These are phyloP conservation scores for Rubroboletus pulcherrimus DNA, from an alignment of 768 basidiomycete species.

Conservation along the genomic window DNA sequence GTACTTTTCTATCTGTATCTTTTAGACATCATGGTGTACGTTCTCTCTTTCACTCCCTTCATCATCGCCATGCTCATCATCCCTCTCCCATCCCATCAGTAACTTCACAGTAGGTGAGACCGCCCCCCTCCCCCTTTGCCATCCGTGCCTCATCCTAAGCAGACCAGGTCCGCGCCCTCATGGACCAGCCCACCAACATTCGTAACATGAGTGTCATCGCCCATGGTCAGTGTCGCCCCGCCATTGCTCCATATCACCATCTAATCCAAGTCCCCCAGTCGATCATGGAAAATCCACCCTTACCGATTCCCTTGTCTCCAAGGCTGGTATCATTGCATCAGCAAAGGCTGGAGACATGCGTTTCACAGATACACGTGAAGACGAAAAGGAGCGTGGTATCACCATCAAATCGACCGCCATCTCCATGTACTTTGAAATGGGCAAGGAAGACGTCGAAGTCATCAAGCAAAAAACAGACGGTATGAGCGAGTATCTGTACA, in stretches of 20 bases:
- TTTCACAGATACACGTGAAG: conserved; percentile 94
- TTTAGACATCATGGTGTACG: conserved; percentile 80
- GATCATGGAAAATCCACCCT: conserved; percentile 99
- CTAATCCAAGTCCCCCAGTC: conserved; percentile 49
- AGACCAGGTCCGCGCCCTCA: conserved; percentile 86
- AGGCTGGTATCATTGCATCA: conserved; percentile 97
- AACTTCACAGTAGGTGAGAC: conserved; percentile 86
- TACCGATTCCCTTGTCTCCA: conserved; percentile 97
- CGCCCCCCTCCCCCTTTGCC: neutral
- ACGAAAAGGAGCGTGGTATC: conserved; percentile 99
- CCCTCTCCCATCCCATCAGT: conserved; percentile 39
- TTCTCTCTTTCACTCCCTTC: conserved; percentile 21
- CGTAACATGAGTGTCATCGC: conserved; percentile 95
- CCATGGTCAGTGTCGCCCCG: conserved; percentile 57
- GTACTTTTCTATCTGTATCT: conserved; percentile 33
- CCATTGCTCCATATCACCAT: conserved; percentile 10
- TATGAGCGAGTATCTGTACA: conserved; percentile 31
- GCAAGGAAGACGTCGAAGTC: conserved; percentile 78
- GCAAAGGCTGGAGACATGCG: conserved; percentile 95
- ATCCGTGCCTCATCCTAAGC: conserved; percentile 9
- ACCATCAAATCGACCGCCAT: conserved; percentile 99
- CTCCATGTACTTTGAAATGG: conserved; percentile 98
- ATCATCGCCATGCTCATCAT: conserved; percentile 29
- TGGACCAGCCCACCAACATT: conserved; percentile 90
- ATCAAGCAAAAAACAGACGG: conserved; percentile 96